Evolutionary conservation across 2,329 filamentous ascomycete species (phyloP), one percentile per base, ranked within the genome.

Genomic region (Diaporthe vexans): DNA sequence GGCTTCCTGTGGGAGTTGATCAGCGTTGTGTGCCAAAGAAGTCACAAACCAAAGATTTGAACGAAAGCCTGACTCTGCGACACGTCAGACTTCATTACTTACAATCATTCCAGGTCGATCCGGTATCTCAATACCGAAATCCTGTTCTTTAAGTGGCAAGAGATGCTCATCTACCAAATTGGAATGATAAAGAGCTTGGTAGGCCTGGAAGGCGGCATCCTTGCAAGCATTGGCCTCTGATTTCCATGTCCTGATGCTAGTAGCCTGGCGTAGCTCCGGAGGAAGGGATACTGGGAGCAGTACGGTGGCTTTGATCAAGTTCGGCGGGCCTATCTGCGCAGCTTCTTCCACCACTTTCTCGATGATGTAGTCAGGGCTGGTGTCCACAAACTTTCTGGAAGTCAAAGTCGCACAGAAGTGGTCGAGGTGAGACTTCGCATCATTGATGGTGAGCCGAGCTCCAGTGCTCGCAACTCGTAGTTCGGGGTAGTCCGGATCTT

Each of bases 141-240:
- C 84, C 2, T 85, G 81, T 13, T 85, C 82, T 71, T 82, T 82
- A 19, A 88, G 84, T 11, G 96, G 96, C 54, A 98, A 86, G 0
- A 98, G 83, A 78, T 97, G 88, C 19, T 97, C 90, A 76, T 94
- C 95, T 1, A 98, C 83, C 7, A 98, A 85, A 0, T 93, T 93
- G 35, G 89, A 92, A 10, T 89, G 78, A 79, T 96, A 91, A 0
- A 98, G 86, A 7, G 86, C 86, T 29, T 90, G 83, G 79, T 95
- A 98, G 0, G 95, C 94, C 79, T 94, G 90, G 76, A 97, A 97
- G 0, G 94, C 93, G 0, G 93, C 94, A 81, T 98, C 96, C 79
- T 93, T 94, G 77, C 87, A 91, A 0, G 95, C 95, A 77, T 91
- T 91, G 73, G 87, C 89, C 79, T 97, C 92, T 0, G 91, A 94